Evolutionary conservation across 345 rosid genomes (phyloP), one percentile per base, ranked within the genome.

Genomic region (Chamaenerion angustifolium): DNA sequence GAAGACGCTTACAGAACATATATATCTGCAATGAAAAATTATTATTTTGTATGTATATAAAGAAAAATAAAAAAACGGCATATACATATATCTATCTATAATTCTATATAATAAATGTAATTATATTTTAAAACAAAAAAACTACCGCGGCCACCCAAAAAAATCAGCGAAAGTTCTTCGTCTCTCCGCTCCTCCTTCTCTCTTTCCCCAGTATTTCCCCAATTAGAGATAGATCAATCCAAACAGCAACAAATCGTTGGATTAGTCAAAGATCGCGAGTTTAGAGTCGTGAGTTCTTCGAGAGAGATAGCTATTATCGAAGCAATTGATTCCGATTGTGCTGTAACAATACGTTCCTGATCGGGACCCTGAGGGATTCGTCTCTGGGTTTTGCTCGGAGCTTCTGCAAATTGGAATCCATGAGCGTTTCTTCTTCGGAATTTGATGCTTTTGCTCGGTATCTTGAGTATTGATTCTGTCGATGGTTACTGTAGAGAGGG

Each of bases 401-500:
- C 45, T 27, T 10, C 51, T 58, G 41, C 23, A 48, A 27, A 55
- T 69, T 68, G 73, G 61, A 52, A 31, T 51, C 21, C 40, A 51
- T 4, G 17, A 19, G 54, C 40, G 27, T 50, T 56, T 9, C 56
- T 44, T 41, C 60, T 15, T 46, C 59, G 48, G 60, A 35, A 51
- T 75, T 21, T 10, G 12, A n/a, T 46, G 51, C 43, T 40, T 57
- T 16, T 51, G 59, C 4, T 17, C 12, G 68, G 49, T 62, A 25
- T 41, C 58, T 57, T 48, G 46, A 31, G 51, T 31, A 47, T 45
- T 52, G 16, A 1, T 23, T 16, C 17, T 4, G 54, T 65, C 62
- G 63, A 74, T 76, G 74, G 74, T 74, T 74, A 67, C 73, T 43
- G 67, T 76, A 57, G 73, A 75, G 45, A 71, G 59, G 58, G 71